Percentiles rank a stretch among this genome's conserved stretches.
phyloP scores from a whole-genome alignment of 192 early-diverging fungal genomes.

The Coemansia sp. region DNA sequence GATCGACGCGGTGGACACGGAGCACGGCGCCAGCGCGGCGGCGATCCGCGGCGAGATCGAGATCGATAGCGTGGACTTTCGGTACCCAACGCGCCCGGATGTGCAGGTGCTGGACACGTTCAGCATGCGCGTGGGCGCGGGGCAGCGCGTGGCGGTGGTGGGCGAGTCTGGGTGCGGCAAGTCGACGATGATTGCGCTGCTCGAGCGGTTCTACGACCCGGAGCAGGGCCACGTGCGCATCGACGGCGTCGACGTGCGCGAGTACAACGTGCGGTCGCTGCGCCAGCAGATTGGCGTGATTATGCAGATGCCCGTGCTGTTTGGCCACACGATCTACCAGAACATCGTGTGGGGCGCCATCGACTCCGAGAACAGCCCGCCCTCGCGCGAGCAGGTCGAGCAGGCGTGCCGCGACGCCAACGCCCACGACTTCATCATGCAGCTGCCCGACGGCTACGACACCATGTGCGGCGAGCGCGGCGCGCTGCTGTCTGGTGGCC shows the following conservation, averaged over 20 bases:
- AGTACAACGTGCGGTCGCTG: conserved; percentile 78
- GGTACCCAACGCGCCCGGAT: conserved; percentile 82
- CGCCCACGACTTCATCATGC: conserved; percentile 71
- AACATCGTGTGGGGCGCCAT: conserved; percentile 76
- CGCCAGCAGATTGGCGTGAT: conserved; percentile 88
- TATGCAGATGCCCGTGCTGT: conserved; percentile 89
- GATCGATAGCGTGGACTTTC: conserved; percentile 74
- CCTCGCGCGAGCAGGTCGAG: conserved; percentile 73
- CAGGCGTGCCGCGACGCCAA: conserved; percentile 67
- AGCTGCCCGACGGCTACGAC: conserved; percentile 77
- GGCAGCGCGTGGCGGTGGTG: conserved; percentile 88
- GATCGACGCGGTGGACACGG: conserved; percentile 63
- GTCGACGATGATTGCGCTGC: conserved; percentile 77
- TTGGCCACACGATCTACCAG: conserved; percentile 72
- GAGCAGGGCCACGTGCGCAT: conserved; percentile 57
- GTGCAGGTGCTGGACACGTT: conserved; percentile 76
- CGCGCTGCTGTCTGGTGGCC: conserved; percentile 83
- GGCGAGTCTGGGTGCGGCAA: conserved; percentile 87
- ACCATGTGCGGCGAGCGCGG: conserved; percentile 86
- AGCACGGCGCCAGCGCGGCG: conserved; percentile 38
- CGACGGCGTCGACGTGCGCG: conserved; percentile 74
- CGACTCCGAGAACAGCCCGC: conserved; percentile 45
- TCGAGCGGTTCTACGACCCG: conserved; percentile 85
- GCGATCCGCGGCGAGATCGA: conserved; percentile 66
- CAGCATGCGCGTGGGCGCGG: conserved; percentile 65